Base-by-base conservation (phyloP, 78 protist species). In the Chrysochromulina parva region DNA sequence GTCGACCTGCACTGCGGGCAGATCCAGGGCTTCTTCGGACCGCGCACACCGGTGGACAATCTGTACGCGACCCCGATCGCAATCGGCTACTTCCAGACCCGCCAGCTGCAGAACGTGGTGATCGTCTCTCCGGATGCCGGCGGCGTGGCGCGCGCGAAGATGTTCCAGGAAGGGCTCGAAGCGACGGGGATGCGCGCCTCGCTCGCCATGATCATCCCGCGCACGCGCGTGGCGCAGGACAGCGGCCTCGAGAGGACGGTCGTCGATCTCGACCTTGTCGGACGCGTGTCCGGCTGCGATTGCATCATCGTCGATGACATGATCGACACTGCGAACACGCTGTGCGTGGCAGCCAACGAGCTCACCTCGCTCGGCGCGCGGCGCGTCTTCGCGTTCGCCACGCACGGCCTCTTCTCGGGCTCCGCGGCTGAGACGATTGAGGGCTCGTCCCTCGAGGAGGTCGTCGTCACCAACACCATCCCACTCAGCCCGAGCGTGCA, bases 1-100 rank as follows among this genome's bases (percentile, higher is more conserved):
- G 26, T 95, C 93, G 98, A 97, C 58, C 67, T 97, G 71, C 98
- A 97, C 90, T 92, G 95, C 62, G 90, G 91, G 22, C 97, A 95
- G 78, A 96, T 97, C 57, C 98, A 96, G 50, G 93, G 93, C 57
- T 90, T 90, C 76, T 90, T 90, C 53, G 89, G 93, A n/a, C 93
- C 93, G 53, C 74, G 89, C 50, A 90, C 93, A 26, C 93, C 93
- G 5, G 81, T 87, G 16, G 93, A 90, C 93, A 90, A 90, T 20
- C n/a, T 90, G 62, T 87, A 50, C 58, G 93, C 88, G 38, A 9
- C 67, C 60, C 55, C 84, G 13, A 86, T 90, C 58, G 93, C 93
- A 14, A 2, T 90, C n/a, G 28, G 78, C 48, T 80, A 90, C 65
- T 90, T 90, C 80, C 62, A 26, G 92, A 24, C n/a, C 4, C 84